Conservation (phyloP, 768 basidiomycete species). For the Botryobasidium botryosum region DNA sequence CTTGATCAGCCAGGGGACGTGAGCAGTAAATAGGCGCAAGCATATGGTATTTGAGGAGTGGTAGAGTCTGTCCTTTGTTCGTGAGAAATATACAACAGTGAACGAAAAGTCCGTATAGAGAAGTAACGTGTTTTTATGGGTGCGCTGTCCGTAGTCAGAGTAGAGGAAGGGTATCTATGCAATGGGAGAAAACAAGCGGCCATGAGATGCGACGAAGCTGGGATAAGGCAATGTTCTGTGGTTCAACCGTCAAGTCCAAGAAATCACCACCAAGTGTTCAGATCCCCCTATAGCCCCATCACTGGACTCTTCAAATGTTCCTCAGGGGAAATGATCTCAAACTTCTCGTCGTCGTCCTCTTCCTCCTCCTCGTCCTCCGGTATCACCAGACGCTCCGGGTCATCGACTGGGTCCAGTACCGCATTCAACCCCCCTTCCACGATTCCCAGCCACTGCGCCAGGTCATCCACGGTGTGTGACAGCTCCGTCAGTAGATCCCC, state of each 20-base stretch:
- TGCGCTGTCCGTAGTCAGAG: no score
- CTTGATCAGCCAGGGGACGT: no score
- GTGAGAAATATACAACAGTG: background rate
- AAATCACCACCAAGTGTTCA: no score
- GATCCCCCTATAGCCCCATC: no score
- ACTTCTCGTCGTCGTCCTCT: slow-evolving; percentile 13
- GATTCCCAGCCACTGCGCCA: slow-evolving; percentile 57
- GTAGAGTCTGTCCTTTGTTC: background rate
- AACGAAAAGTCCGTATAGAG: background rate
- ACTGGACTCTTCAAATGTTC: no score
- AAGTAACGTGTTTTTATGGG: no score
- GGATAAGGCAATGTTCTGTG: no score
- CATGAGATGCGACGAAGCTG: no score
- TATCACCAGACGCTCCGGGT: slow-evolving; percentile 34
- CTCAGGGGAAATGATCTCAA: background rate
- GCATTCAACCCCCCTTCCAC: slow-evolving; percentile 55
- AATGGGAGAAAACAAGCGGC: no score
- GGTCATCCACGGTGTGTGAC: slow-evolving; percentile 52
- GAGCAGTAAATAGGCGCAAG: no score
- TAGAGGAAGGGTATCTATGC: no score
- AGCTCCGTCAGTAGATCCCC: slow-evolving; percentile 54
- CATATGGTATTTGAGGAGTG: background rate
- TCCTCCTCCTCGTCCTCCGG: slow-evolving; percentile 23
- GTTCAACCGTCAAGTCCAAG: no score
- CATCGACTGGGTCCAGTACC: slow-evolving; percentile 35